Base-by-base conservation (phyloP, 108 stramenopile genomes). In the Nitzschia palea region DNA sequence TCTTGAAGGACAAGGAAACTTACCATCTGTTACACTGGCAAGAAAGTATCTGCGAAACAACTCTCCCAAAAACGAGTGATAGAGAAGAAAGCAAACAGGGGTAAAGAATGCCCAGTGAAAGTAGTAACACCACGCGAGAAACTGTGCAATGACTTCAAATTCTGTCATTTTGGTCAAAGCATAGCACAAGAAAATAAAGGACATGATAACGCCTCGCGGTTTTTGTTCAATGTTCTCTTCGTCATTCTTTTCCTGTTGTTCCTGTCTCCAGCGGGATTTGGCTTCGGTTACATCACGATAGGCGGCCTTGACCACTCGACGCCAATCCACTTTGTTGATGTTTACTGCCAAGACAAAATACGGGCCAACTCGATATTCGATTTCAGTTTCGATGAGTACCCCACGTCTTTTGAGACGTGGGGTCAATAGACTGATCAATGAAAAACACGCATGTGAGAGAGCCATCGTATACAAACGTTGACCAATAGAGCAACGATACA, bases 341-440 rank as follows among this genome's bases (percentile, higher is more conserved):
- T 92, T 89, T 0, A 89, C 86, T 18, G 86, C 87, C 1, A 92
- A 67, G 2, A 92, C 91, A 77, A 92, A 92, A 48, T 80, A 92
- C 29, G 82, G 82, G 8, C 91, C 91, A 26, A 76, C 80, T 33
- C 91, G 80, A 63, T 89, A 89, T 71, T 89, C 91, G 35, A 92
- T 87, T 35, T 86, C 87, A 10, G 88, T 84, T 62, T 89, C 80
- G 42, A 89, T 92, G 17, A 52, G 67, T n/a, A 88, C 85, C 36
- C 91, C 91, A 36, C 86, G 82, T 4, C 73, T 68, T 53, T 84
- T 73, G 29, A 91, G 68, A 36, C 71, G 68, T 0, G 86, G 89
- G 17, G 74, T 86, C 65, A 90, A 53, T 0, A 86, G 73, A 33
- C 86, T 80, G 22, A 14, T 44, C 0, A 33, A 57, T 47, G 56